phyloP scores from a whole-genome alignment of 345 rosid genomes.

The Rubroshorea leprosula region DNA sequence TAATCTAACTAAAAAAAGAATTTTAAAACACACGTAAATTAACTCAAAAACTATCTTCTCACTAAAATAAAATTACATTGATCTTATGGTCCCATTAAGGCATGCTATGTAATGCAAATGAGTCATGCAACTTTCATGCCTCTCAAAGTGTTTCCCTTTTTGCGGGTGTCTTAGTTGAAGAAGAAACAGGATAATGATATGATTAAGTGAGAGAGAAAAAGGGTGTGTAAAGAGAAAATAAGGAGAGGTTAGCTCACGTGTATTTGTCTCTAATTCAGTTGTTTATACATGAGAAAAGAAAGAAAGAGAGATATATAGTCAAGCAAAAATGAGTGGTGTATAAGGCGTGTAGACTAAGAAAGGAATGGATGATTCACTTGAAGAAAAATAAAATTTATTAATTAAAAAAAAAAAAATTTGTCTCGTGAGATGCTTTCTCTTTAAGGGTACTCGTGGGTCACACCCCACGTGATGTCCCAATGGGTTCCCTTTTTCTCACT shows the following conservation, averaged over 20 bases:
- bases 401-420: conserved; percentile 1
- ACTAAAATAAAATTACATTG: not conserved
- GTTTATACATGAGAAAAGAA: conserved; percentile 18
- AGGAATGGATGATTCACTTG: conserved; percentile 27
- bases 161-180: conserved; percentile 9
- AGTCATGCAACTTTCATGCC: conserved; percentile 16
- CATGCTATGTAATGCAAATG: not conserved
- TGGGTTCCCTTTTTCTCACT: conserved; percentile 20
- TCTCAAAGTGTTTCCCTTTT: conserved; percentile 10
- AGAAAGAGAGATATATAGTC: not conserved
- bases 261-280: conserved; percentile 43
- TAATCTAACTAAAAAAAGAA: too few species aligned
- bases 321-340: conserved; percentile 18
- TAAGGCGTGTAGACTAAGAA: conserved; percentile 52
- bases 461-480: conserved; percentile 65
- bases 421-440: conserved; percentile 46
- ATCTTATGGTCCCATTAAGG: not conserved
- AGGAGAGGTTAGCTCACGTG: conserved; percentile 87
- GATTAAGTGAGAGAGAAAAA: conserved; percentile 42
- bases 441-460: conserved; percentile 65
- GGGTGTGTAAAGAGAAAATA: conserved; percentile 33
- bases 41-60: not conserved
- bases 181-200: conserved; percentile 21
- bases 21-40: too few species aligned
- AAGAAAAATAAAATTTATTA: too few species aligned